These are phyloP conservation scores for Rosa hybrid DNA, from an alignment of 331 rosid species.

Conservation along the genomic window DNA sequence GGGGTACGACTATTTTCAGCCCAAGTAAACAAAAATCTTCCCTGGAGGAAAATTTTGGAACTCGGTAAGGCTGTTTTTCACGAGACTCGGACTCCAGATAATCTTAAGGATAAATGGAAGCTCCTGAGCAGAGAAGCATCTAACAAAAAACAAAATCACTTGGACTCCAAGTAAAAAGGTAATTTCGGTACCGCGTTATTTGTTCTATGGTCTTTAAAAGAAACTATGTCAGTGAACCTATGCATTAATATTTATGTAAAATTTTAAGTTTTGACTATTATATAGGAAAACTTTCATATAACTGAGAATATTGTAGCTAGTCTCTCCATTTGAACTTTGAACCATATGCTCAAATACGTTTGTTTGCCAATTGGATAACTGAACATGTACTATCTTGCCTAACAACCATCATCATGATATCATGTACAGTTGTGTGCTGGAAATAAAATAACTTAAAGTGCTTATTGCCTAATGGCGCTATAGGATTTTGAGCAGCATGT, in stretches of 20 bases:
- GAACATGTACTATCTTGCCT: not conserved
- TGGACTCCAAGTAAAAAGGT: conserved; percentile 17
- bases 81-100: conserved; percentile 61
- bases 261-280: not conserved
- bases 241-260: not conserved
- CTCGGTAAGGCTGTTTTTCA: conserved; percentile 56
- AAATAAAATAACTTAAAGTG: not conserved
- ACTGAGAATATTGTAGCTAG: not conserved
- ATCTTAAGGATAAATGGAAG: conserved; percentile 88
- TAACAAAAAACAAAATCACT: conserved; percentile 5
- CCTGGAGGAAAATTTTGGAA: conserved; percentile 78
- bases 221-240: not conserved
- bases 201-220: not conserved
- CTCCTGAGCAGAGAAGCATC: conserved; percentile 31
- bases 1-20: conserved; percentile 53
- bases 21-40: conserved; percentile 38
- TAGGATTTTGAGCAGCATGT: not conserved
- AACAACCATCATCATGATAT: not conserved
- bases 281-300: not conserved
- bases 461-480: not conserved
- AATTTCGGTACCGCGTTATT: not conserved
- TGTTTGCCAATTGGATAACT: not conserved
- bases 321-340: not conserved
- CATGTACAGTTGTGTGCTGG: not conserved
- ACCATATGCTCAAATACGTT: not conserved